phyloP scores from a whole-genome alignment of 495 filamentous ascomycete genomes.

The Talaromyces wortmannii region DNA sequence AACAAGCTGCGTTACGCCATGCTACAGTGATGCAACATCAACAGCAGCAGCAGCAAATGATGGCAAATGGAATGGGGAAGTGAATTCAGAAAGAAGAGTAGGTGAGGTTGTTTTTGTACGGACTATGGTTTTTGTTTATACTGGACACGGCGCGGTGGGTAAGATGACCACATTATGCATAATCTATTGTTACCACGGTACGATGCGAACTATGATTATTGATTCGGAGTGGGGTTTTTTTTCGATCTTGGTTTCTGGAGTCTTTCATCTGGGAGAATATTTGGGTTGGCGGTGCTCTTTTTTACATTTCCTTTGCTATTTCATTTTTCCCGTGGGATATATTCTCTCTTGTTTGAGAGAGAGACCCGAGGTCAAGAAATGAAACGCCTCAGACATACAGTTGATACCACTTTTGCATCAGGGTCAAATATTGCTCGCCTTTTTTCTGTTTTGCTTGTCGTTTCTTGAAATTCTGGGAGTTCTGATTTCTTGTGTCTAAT shows the following conservation, averaged over 20 bases:
- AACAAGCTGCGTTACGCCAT: slow-evolving; percentile 33
- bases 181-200: neutral
- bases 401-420: neutral
- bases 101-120: neutral
- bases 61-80: slow-evolving; percentile 39
- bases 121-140: neutral
- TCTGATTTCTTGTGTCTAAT: neutral
- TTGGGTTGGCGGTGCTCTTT: neutral
- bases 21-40: slow-evolving; percentile 19
- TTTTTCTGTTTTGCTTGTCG: neutral
- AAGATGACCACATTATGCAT: neutral
- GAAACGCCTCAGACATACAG: neutral
- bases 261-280: neutral
- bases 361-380: neutral
- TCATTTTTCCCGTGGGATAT: neutral
- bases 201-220: neutral
- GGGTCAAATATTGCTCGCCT: neutral
- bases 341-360: neutral
- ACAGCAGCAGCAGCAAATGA: slow-evolving; percentile 41
- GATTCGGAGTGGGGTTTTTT: neutral
- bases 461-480: neutral
- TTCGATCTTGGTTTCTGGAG: neutral
- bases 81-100: slow-evolving; percentile 5
- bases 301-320: neutral
- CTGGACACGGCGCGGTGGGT: neutral